These are phyloP conservation scores for Epichloe elymi DNA, from an alignment of 2,329 filamentous ascomycete species.

Conservation along the genomic window DNA sequence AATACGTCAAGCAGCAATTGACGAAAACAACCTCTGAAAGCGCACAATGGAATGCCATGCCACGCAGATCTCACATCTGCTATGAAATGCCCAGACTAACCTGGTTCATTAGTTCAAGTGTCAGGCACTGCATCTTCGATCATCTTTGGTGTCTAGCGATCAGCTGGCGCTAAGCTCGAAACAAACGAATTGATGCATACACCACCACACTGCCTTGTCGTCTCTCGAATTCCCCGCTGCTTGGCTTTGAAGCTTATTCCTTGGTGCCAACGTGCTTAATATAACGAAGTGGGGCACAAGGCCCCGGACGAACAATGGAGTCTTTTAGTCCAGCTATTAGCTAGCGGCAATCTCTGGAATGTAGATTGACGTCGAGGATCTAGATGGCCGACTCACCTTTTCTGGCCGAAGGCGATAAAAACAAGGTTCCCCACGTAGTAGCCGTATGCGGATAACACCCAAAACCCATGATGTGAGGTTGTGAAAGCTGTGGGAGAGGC, in stretches of 20 bases:
- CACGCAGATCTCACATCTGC: neutral
- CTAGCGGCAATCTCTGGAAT: neutral
- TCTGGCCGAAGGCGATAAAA: neutral
- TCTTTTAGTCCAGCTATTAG: neutral
- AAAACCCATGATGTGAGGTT: neutral
- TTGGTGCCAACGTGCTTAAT: neutral
- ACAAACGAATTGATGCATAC: neutral
- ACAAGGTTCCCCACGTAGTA: neutral
- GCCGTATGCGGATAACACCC: neutral
- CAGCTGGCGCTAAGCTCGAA: neutral
- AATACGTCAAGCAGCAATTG: neutral
- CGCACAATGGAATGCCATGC: neutral
- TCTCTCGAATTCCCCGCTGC: neutral
- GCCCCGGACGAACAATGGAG: neutral
- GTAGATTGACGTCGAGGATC: neutral
- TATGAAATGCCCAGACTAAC: neutral
- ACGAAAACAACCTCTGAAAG: neutral
- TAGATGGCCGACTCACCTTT: neutral
- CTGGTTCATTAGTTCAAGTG: neutral
- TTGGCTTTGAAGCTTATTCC: neutral
- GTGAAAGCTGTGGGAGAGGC: neutral
- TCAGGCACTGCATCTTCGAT: neutral
- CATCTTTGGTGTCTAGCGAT: neutral
- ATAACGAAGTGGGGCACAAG: too few species aligned
- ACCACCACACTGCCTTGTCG: neutral